These are phyloP conservation scores for Fistulifera pelliculosa DNA, from an alignment of 108 stramenopile species.

Conservation along the genomic window DNA sequence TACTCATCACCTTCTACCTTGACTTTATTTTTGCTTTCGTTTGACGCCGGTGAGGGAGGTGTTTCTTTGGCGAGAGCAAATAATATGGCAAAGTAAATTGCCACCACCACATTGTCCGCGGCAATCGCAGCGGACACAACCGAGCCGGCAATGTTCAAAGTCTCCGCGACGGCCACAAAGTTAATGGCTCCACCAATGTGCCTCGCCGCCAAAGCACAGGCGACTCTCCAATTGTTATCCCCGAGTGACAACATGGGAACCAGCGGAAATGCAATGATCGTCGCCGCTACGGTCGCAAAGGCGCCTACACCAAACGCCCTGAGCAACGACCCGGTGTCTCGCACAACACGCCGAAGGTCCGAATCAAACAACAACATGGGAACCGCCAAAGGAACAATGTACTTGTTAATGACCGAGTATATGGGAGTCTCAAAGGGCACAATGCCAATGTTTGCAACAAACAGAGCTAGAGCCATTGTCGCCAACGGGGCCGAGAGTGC, in stretches of 20 bases:
- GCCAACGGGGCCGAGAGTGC: slow-evolving; percentile 71
- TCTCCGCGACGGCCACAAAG: slow-evolving; percentile 86
- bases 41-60: slow-evolving; percentile 5
- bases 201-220: slow-evolving; percentile 75
- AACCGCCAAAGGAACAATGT: slow-evolving; percentile 83
- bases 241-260: slow-evolving; percentile 57
- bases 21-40: slow-evolving; percentile 7
- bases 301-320: slow-evolving; percentile 74
- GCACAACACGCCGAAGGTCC: slow-evolving; percentile 63
- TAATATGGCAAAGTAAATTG: slow-evolving; percentile 76
- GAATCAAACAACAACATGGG: slow-evolving; percentile 84
- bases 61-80: slow-evolving; percentile 46
- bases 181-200: slow-evolving; percentile 96
- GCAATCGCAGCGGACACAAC: slow-evolving; percentile 71
- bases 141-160: slow-evolving; percentile 51
- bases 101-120: slow-evolving; percentile 86
- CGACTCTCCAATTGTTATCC: slow-evolving; percentile 72
- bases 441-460: slow-evolving; percentile 55
- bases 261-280: slow-evolving; percentile 58
- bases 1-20: neutral
- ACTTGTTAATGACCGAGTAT: slow-evolving; percentile 39
- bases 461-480: slow-evolving; percentile 62
- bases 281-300: slow-evolving; percentile 70
- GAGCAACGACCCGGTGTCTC: slow-evolving; percentile 71
- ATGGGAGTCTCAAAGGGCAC: slow-evolving; percentile 62